Base-by-base conservation (phyloP, 2,329 filamentous ascomycete genomes). In the Epicoccum nigrum region DNA sequence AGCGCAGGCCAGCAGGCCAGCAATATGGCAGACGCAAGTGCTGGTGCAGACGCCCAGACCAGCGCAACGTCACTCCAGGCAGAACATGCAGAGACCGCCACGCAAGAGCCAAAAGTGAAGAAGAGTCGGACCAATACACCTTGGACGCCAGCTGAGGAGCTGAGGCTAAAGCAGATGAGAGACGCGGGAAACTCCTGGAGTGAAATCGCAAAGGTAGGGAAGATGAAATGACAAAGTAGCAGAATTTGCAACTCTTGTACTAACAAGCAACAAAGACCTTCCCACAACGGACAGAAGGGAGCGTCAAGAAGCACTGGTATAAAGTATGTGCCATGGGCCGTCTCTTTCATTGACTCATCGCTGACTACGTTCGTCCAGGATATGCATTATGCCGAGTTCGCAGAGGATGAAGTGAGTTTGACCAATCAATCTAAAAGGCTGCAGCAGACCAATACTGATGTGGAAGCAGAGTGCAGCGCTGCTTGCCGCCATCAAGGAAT, bases 221-320 rank as follows among this genome's bases (percentile, higher is more conserved):
- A 41, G 19, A 48, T 28, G n/a, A 19, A 31, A 27, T 13, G n/a
- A 12, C 7, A n/a, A 12, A 35, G 9, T 21, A n/a, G 13, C 9
- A 27, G 13, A 25, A 9, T 15, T 3, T 9, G 6, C 15, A 15
- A 41, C 20, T 21, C 35, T 43, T 41, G 21, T 38, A 37, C 46
- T 72, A 54, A 72, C 58, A 38, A 9, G 9, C 33, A 50, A 54
- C 23, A 13, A 60, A 95, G 90, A 92, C 89, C 2, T 99, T 99
- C 71, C 93, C 94, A 9, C 87, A 86, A 19, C 84, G 94, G 67
- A 99, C 94, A 33, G 94, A 99, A 77, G 94, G 94, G 7, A 97
- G 92, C 68, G 94, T 99, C 17, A 99, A 97, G 82, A 99, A 97
- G 77, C 94, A 99, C 74, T 99, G 94, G 93, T 97, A 99, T 76